Conservation (phyloP, 257 asterid species). For the Mentha longifolia region DNA sequence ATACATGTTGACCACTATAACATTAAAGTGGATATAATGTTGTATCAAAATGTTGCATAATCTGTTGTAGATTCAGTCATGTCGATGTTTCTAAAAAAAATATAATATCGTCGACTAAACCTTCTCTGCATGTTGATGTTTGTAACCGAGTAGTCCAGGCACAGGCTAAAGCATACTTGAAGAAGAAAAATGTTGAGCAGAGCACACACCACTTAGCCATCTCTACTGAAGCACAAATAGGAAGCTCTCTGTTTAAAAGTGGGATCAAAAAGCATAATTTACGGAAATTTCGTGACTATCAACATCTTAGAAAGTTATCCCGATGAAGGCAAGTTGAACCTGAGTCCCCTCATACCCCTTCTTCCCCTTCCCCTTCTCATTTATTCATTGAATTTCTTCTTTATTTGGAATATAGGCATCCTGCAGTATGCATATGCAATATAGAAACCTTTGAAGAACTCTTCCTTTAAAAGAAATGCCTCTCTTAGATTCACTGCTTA, state of each 20-base stretch:
- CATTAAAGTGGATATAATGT: neutral
- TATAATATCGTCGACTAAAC: neutral
- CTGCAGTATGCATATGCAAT: conserved; percentile 16
- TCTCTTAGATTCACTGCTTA: conserved; percentile 11
- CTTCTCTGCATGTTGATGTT: conserved; percentile 33
- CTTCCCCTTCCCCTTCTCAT: conserved; percentile 7
- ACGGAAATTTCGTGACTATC: conserved; percentile 54
- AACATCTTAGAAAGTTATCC: conserved; percentile 35
- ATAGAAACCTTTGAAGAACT: neutral
- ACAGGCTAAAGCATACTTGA: conserved; percentile 65
- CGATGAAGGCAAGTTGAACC: conserved; percentile 24
- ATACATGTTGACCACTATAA: neutral
- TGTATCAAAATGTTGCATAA: neutral
- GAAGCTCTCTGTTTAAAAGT: conserved; percentile 63
- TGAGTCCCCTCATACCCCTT: conserved; percentile 25
- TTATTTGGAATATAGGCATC: neutral
- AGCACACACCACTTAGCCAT: conserved; percentile 33
- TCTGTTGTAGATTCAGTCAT: neutral
- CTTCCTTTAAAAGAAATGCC: neutral
- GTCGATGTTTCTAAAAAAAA: neutral
- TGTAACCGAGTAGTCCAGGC: conserved; percentile 63
- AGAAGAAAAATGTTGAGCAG: conserved; percentile 46
- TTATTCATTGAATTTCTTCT: conserved; percentile 15
- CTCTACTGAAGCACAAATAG: conserved; percentile 43
- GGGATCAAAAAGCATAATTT: conserved; percentile 66